Percentiles rank a stretch among this genome's conserved stretches.
phyloP scores from a whole-genome alignment of 805 yeast species.

The Cyberlindnera xylosilytica region DNA sequence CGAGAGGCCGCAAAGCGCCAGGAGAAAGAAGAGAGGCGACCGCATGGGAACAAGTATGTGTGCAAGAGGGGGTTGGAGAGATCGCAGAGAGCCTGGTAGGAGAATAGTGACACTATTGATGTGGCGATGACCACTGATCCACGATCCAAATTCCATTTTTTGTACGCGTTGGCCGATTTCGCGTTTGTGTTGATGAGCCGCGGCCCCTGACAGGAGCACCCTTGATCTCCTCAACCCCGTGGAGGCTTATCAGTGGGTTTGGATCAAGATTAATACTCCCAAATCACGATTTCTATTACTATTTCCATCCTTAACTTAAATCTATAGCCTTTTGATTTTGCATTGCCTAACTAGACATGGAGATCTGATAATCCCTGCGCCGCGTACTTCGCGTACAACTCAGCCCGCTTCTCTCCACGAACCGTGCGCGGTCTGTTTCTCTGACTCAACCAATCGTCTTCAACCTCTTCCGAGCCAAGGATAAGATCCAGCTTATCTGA shows the following conservation, averaged over 20 bases:
- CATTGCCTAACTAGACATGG: neutral
- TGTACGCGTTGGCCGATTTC: neutral
- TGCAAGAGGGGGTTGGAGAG: too few species aligned
- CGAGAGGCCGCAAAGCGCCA: constrained; percentile 5
- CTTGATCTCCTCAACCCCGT: too few species aligned
- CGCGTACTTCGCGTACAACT: constrained; percentile 11
- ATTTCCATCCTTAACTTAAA: too few species aligned
- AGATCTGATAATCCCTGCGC: neutral
- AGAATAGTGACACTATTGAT: too few species aligned
- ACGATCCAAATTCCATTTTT: neutral
- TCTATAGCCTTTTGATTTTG: too few species aligned
- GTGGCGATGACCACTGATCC: too few species aligned
- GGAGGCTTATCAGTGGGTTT: too few species aligned
- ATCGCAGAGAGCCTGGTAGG: too few species aligned
- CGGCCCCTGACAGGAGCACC: too few species aligned
- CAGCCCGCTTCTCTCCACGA: constrained; percentile 6
- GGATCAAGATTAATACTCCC: too few species aligned
- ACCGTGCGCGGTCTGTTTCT: constrained; percentile 23
- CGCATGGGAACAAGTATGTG: neutral
- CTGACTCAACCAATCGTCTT: constrained; percentile 23
- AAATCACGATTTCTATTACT: too few species aligned
- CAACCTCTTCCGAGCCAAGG: constrained; percentile 23
- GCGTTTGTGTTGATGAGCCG: constrained; percentile 1
- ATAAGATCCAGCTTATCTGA: constrained; percentile 19
- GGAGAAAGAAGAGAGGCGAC: neutral